These are phyloP conservation scores for Penicillium griseofulvum DNA, from an alignment of 2,329 filamentous ascomycete species.

Conservation along the genomic window DNA sequence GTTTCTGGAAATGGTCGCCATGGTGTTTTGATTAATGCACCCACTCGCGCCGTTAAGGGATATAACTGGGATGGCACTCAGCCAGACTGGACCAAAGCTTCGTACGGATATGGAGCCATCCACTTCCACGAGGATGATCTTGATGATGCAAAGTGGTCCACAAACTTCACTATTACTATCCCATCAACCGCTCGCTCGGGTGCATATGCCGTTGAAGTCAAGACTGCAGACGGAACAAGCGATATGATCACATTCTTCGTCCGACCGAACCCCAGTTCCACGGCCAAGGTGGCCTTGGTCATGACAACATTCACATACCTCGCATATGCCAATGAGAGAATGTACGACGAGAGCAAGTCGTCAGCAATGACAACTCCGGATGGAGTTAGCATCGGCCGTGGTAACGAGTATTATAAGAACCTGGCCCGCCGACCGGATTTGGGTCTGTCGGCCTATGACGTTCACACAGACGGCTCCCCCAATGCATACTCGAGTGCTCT, in stretches of 20 bases:
- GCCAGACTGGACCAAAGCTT: slow-evolving; percentile 33
- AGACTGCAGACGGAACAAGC: slow-evolving; percentile 10
- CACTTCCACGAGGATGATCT: slow-evolving; percentile 43
- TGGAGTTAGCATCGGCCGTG: slow-evolving; percentile 9
- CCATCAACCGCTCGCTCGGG: slow-evolving; percentile 20
- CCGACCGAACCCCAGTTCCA: slow-evolving; percentile 19
- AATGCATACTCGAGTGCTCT: slow-evolving; percentile 31
- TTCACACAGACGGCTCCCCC: slow-evolving; percentile 39
- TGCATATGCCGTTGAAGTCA: slow-evolving; percentile 28
- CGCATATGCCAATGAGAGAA: slow-evolving; percentile 41
- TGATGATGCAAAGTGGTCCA: slow-evolving; percentile 38
- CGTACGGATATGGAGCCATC: slow-evolving; percentile 38
- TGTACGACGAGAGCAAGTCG: slow-evolving; percentile 32
- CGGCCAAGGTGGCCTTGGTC: slow-evolving; percentile 28
- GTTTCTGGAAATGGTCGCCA: slow-evolving; percentile 24
- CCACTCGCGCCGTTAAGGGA: slow-evolving; percentile 34
- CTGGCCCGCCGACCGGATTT: slow-evolving; percentile 34
- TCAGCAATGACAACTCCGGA: slow-evolving; percentile 23
- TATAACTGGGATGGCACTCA: slow-evolving; percentile 35
- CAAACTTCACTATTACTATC: slow-evolving; percentile 29
- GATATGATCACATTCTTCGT: slow-evolving; percentile 39
- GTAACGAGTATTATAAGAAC: slow-evolving; percentile 8
- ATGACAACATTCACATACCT: slow-evolving; percentile 40
- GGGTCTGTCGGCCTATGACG: slow-evolving; percentile 41
- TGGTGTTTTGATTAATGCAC: slow-evolving; percentile 34